Percentiles rank a stretch among this genome's conserved stretches.
Conservation (phyloP, 805 yeast genomes). For the Saturnispora galanensis region DNA sequence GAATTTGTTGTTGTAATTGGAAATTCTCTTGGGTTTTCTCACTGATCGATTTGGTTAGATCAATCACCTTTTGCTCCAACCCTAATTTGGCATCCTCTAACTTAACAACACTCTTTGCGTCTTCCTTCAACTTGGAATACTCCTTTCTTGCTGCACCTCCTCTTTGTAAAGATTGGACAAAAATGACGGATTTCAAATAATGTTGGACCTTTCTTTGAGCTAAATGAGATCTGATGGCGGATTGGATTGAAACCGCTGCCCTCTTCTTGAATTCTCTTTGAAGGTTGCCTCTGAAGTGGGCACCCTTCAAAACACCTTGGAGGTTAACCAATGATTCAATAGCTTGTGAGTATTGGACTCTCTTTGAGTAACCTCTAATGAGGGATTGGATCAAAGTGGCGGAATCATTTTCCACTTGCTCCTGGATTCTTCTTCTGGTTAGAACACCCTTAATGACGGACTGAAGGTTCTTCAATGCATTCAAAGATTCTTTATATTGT, state of each 20-base stretch:
- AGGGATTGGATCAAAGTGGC: constrained; percentile 65
- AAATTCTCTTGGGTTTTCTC: constrained; percentile 75
- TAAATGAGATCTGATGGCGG: constrained; percentile 54
- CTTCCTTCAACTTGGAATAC: constrained; percentile 58
- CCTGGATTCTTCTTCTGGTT: constrained; percentile 44
- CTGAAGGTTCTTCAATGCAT: constrained; percentile 50
- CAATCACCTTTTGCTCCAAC: constrained; percentile 95
- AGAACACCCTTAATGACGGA: constrained; percentile 52
- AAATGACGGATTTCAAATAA: constrained; percentile 46
- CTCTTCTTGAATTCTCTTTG: constrained; percentile 40
- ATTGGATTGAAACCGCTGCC: constrained; percentile 69
- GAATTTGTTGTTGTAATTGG: constrained; percentile 53
- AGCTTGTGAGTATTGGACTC: constrained; percentile 30
- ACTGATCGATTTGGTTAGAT: constrained; percentile 77
- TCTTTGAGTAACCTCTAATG: constrained; percentile 43
- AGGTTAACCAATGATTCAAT: constrained; percentile 31
- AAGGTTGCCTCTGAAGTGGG: constrained; percentile 42
- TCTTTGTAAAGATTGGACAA: constrained; percentile 71
- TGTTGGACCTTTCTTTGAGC: constrained; percentile 46
- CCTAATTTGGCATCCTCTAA: constrained; percentile 86
- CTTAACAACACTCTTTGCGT: constrained; percentile 85
- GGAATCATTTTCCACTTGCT: constrained; percentile 48
- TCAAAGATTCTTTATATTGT: constrained; percentile 43
- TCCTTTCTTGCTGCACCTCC: constrained; percentile 62
- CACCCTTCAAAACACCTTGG: constrained; percentile 44